These are phyloP conservation scores for Kodamaea fungicola DNA, from an alignment of 1,139 yeast genomes.

Conservation along the genomic window DNA sequence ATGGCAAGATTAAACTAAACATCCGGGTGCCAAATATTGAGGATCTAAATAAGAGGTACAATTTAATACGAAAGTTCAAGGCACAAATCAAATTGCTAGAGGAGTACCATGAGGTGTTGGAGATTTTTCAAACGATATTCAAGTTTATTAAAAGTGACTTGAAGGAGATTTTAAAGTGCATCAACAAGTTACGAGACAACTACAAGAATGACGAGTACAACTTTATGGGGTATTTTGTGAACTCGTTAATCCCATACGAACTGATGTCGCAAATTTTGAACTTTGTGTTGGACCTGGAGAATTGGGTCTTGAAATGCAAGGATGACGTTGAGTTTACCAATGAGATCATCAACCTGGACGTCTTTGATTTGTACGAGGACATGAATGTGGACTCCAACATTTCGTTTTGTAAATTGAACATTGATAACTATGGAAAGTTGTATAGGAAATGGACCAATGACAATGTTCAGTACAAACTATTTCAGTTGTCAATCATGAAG, in stretches of 20 bases:
- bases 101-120: conserved; percentile 7
- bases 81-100: conserved; percentile 5
- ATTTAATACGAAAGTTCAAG: conserved; percentile 11
- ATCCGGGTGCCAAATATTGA: conserved; percentile 5
- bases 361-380: conserved; percentile 8
- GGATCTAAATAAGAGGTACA: conserved; percentile 8
- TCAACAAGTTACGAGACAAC: conserved; percentile 2
- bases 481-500: conserved; percentile 12
- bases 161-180: conserved; percentile 5
- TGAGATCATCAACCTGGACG: conserved; percentile 4
- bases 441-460: conserved; percentile 7
- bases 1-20: conserved; percentile 4
- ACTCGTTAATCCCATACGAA: conserved; percentile 9
- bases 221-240: conserved; percentile 8
- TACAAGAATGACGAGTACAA: conserved; percentile 3
- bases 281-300: conserved; percentile 5
- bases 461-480: conserved; percentile 5
- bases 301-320: conserved; percentile 3
- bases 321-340: conserved; percentile 2
- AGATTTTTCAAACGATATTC: conserved; percentile 10
- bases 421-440: conserved; percentile 7
- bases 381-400: conserved; percentile 9
- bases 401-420: conserved; percentile 7
- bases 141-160: conserved; percentile 8
- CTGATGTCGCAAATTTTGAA: conserved; percentile 5